Evolutionary conservation across 2,329 filamentous ascomycete species (phyloP), one percentile per base, ranked within the genome.

Genomic region (Scedosporium dehoogii): DNA sequence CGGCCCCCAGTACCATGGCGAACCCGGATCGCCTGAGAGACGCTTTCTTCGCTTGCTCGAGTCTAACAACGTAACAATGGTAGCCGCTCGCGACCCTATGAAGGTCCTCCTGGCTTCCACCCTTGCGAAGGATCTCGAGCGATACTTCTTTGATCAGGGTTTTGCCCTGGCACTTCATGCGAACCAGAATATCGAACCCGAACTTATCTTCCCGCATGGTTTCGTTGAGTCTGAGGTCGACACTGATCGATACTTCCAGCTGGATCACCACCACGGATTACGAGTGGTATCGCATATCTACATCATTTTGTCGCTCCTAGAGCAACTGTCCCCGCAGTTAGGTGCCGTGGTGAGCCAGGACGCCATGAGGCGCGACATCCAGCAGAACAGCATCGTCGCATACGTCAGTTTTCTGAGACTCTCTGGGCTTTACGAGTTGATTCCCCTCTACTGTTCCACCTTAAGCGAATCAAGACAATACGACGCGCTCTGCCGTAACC

Each of bases 371-470:
- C 73, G 75, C 41, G 76, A 78, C 60, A 81, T 80, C 16, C 82
- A 87, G 66, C 89, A 96, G 69, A 91, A 90, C 69, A 85, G 93
- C 57, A 79, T 97, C 60, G 85, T 89, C 1, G 87, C 85, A 3
- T 97, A 97, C 71, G 88, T 96, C 62, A 89, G 89, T 68, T 87
- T 89, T 64, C 76, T 99, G 44, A 85, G 90, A 53, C 80, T 88
- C 57, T 84, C 85, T 16, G 85, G 86, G 41, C 84, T 94, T 62
- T 85, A 89, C 64, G 87, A 93, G 65, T 76, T 94, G 51, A 89
- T 96, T 62, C 92, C 94, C 0, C 78, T 96, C 0, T 99, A 99
- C 73, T 92, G 90, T 65, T 91, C 91, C 7, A 87, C 91, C 68
- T 79, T 99, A 12, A 80, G 84, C 9, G 76, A 80, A 6, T 78